Conservation (phyloP, 768 basidiomycete genomes). For the Dioszegia hungarica region DNA sequence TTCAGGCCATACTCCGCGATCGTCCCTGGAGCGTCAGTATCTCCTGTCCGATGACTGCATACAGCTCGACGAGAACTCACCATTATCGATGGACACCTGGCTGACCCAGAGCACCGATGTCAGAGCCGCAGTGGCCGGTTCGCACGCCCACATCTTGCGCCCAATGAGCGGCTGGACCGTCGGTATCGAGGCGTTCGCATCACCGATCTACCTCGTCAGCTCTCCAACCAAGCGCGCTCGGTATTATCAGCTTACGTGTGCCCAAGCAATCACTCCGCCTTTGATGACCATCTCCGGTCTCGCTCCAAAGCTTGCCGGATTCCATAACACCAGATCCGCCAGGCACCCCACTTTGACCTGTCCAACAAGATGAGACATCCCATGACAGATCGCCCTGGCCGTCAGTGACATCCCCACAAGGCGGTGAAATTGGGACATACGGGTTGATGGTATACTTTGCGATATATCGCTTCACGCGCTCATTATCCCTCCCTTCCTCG, state of each 20-base stretch:
- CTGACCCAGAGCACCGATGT: slow-evolving; percentile 87
- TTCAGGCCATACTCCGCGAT: slow-evolving; percentile 64
- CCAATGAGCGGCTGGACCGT: slow-evolving; percentile 84
- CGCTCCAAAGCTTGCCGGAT: slow-evolving; percentile 84
- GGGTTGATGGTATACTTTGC: slow-evolving; percentile 98
- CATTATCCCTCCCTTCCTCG: slow-evolving; percentile 67
- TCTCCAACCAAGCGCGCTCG: background rate
- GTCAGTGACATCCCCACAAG: too few species aligned
- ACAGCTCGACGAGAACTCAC: slow-evolving; percentile 38
- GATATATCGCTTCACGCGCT: slow-evolving; percentile 86
- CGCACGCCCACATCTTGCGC: slow-evolving; percentile 89
- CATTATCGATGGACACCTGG: slow-evolving; percentile 58
- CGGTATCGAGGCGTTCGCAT: slow-evolving; percentile 93
- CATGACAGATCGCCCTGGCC: slow-evolving; percentile 82
- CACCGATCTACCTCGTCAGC: slow-evolving; percentile 67
- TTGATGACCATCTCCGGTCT: slow-evolving; percentile 94
- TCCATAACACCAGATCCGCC: slow-evolving; percentile 94
- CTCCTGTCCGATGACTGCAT: too few species aligned
- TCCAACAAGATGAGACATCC: slow-evolving; percentile 80
- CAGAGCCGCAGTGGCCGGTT: slow-evolving; percentile 69
- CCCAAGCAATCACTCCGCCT: slow-evolving; percentile 86
- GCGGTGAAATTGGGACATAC: slow-evolving; percentile 54
- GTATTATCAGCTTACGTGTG: slow-evolving; percentile 58
- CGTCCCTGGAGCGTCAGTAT: slow-evolving; percentile 52
- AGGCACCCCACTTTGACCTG: slow-evolving; percentile 74